Conservation (phyloP, 148 eudicot species). For the Selenicereus undatus region DNA sequence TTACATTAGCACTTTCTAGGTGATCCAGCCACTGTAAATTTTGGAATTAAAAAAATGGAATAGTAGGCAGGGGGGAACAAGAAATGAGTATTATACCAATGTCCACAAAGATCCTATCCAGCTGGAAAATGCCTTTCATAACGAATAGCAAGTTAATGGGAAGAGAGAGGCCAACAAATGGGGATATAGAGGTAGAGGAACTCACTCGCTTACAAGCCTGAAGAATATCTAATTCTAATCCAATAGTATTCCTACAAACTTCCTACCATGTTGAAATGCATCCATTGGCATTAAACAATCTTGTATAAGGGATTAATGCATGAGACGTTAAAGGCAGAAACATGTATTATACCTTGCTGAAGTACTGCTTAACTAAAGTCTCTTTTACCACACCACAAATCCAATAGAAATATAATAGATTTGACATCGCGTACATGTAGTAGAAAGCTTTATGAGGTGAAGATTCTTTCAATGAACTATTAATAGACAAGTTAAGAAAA, state of each 20-base stretch:
- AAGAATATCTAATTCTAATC: conserved; percentile 75
- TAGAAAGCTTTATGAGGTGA: conserved; percentile 18
- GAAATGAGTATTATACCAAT: neutral
- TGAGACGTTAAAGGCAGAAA: conserved; percentile 5
- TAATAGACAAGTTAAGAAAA: conserved; percentile 26
- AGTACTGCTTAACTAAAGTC: conserved; percentile 76
- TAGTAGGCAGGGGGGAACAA: too few species aligned
- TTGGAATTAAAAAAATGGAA: conserved; percentile 12
- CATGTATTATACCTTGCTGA: conserved; percentile 61
- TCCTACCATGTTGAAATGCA: conserved; percentile 41
- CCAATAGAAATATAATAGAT: conserved; percentile 78
- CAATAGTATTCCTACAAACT: conserved; percentile 58
- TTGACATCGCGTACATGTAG: conserved; percentile 63
- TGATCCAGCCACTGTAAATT: conserved; percentile 60
- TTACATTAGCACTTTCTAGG: conserved; percentile 63
- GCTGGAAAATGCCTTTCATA: neutral
- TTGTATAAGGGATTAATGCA: neutral
- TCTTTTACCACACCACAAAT: conserved; percentile 88
- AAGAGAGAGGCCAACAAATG: neutral
- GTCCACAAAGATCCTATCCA: neutral
- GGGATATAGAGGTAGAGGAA: neutral
- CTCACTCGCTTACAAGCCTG: conserved; percentile 78
- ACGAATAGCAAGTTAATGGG: neutral
- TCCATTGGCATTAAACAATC: conserved; percentile 6
- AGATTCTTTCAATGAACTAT: conserved; percentile 14